Evolutionary conservation across 306 rosid genomes (phyloP).

Genomic region (Cucurbita moschata): DNA sequence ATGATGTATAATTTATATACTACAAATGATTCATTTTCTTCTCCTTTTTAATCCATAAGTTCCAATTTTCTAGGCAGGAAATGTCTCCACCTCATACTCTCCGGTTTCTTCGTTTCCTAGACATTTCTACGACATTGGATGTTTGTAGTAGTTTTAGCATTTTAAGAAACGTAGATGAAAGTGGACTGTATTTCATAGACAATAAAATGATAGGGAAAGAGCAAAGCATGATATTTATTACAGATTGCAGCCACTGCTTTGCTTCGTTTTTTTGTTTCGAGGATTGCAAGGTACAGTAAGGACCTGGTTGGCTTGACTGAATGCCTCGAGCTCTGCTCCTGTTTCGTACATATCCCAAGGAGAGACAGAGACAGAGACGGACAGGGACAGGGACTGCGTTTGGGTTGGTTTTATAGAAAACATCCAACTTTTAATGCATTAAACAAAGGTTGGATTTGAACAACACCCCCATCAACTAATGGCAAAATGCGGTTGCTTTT

Average conservation of each 20-base stretch:
- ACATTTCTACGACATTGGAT: background rate
- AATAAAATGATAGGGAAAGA: background rate
- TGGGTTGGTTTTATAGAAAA: background rate
- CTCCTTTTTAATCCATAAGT: conserved; percentile 9
- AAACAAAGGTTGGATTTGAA: background rate
- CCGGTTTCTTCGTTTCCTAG: background rate
- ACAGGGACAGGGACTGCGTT: background rate
- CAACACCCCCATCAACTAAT: background rate
- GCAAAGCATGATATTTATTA: background rate
- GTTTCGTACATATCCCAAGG: background rate
- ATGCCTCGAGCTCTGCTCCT: background rate
- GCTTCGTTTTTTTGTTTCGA: background rate
- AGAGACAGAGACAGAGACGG: background rate
- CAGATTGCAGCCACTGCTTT: background rate
- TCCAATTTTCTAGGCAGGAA: background rate
- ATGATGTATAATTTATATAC: conserved; percentile 22
- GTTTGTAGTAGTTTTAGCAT: background rate
- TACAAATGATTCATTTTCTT: conserved; percentile 9
- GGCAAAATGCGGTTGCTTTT: background rate
- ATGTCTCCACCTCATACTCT: background rate
- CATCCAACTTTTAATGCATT: background rate
- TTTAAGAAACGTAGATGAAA: background rate
- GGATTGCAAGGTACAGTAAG: background rate
- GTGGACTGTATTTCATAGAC: conserved; percentile 4
- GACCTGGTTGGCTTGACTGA: background rate